A percentile compares a stretch with the other conserved stretches of the same genome.
Evolutionary conservation across 163 green algal genomes (phyloP).

Genomic region (Volvox carteri): DNA sequence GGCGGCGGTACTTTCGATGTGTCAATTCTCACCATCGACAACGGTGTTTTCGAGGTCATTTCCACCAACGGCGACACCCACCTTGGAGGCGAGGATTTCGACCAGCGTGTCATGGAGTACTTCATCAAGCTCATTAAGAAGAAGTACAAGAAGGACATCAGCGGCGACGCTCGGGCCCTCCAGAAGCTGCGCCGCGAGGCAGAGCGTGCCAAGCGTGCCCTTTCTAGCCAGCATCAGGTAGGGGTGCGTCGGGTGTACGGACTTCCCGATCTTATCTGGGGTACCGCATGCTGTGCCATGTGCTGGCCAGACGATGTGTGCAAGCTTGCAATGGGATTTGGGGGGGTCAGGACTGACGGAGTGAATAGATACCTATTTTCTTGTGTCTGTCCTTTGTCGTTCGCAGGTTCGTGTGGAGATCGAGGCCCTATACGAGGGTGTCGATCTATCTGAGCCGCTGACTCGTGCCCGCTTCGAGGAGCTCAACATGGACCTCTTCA

Average conservation of each 20-base stretch:
- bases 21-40: constrained; percentile 98
- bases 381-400: too few species aligned
- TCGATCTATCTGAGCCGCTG: constrained; percentile 92
- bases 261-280: too few species aligned
- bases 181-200: constrained; percentile 97
- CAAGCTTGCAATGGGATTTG: too few species aligned
- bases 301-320: too few species aligned
- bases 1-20: constrained; percentile 99
- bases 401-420: constrained; percentile 92
- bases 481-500: constrained; percentile 99
- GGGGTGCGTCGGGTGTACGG: too few species aligned
- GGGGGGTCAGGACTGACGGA: too few species aligned
- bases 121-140: constrained; percentile 99
- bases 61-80: constrained; percentile 97
- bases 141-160: constrained; percentile 96
- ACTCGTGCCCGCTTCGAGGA: constrained; percentile 99
- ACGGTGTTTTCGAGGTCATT: constrained; percentile 97
- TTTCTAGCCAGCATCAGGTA: constrained; percentile 96
- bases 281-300: too few species aligned
- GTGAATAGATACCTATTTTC: too few species aligned
- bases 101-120: constrained; percentile 99
- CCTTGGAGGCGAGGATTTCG: constrained; percentile 99
- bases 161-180: constrained; percentile 88
- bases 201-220: constrained; percentile 97
- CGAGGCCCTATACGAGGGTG: constrained; percentile 89